Base-by-base conservation (phyloP, 2,329 filamentous ascomycete genomes). In the Pseudogymnoascus sp. region DNA sequence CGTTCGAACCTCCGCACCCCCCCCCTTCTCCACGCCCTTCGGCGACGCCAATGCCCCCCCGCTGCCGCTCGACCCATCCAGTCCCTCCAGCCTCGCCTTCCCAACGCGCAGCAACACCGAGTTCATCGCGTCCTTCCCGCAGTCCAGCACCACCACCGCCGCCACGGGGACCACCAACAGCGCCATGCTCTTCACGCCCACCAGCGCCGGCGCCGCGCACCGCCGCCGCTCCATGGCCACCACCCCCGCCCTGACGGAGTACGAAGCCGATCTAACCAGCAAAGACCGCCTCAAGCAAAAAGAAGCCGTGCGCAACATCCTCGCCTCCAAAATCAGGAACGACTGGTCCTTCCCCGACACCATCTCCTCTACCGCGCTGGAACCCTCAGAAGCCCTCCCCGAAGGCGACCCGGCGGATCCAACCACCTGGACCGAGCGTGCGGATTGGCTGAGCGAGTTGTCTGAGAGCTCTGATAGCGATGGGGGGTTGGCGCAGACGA, bases 201-300 rank as follows among this genome's bases (percentile, higher is more conserved):
- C 37, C 16, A 13, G 48, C 16, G 13, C 37, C 3, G 37, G n/a
- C 41, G 62, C 65, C 7, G 41, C 41, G 41, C 64, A 63, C 36
- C 62, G 65, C 14, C 54, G 66, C 10, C 62, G 64, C n/a, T 54
- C 64, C 41, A 68, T 72, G 63, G 69, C 71, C 37, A 73, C 70
- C 67, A 71, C 73, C 39, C 71, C 69, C 62, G 72, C 76, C 48
- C 48, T 74, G 78, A 85, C 69, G 3, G 65, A 70, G 25, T 83
- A 85, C 69, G 82, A 87, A 66, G 79, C 83, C 19, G 85, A 88
- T 70, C 78, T 88, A 5, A 74, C 85, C 61, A 86, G 83, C 72
- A 82, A 79, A 70, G 85, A 88, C 72, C 87, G 87, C 72, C 67
- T 74, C 25, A 85, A 82, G 75, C 83, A 86, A 69, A 88, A 87